These are phyloP conservation scores for Pythium sp. DNA, from an alignment of 352 stramenopile species.

Conservation along the genomic window DNA sequence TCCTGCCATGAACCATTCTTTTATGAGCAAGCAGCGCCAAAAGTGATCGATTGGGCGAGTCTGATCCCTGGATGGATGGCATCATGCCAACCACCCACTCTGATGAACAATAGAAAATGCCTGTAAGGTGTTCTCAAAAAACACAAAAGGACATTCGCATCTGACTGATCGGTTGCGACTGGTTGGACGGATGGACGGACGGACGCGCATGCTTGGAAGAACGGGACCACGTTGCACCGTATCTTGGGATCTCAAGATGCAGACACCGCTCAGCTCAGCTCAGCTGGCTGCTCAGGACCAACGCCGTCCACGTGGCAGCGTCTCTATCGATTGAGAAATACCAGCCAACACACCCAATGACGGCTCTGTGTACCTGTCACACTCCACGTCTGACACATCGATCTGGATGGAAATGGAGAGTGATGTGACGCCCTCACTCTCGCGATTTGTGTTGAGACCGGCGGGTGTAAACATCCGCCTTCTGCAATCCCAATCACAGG, in stretches of 20 bases:
- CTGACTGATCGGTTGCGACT: neutral
- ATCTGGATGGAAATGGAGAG: neutral
- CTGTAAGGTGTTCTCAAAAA: neutral
- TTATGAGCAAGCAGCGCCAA: too few species aligned
- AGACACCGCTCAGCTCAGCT: too few species aligned
- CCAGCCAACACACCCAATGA: neutral
- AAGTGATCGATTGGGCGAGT: too few species aligned
- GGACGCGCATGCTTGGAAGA: neutral
- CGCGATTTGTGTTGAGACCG: neutral
- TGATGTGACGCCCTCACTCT: too few species aligned
- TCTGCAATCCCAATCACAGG: neutral
- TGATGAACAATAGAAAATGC: neutral
- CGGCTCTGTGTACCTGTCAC: neutral
- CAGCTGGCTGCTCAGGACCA: too few species aligned
- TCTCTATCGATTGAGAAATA: too few species aligned
- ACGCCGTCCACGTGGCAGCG: too few species aligned
- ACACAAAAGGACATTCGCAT: neutral
- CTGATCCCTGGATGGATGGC: too few species aligned
- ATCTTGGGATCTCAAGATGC: too few species aligned
- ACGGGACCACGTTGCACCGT: neutral
- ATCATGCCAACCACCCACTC: too few species aligned
- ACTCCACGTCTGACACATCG: neutral
- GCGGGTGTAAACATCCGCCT: neutral
- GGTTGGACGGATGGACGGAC: slow-evolving; percentile 1
- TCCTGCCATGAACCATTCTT: too few species aligned